Evolutionary conservation across 169 alveolate genomes (phyloP).

Genomic region (Eimeria necatrix): DNA sequence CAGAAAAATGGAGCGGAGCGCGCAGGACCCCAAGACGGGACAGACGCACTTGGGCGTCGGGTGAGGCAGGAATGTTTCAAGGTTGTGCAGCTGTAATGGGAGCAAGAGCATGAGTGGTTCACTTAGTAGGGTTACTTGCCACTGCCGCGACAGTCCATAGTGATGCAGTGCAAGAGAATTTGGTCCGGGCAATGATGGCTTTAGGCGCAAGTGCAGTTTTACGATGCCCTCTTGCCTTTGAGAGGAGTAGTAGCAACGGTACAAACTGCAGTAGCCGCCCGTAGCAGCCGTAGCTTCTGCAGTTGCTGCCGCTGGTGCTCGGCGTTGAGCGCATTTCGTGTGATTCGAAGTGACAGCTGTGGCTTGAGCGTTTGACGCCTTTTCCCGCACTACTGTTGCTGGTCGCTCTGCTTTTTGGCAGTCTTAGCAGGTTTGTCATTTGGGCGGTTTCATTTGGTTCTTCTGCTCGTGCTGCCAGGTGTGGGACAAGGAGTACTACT

Average conservation of each 20-base stretch:
- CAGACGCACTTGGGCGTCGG: slow-evolving; percentile 53
- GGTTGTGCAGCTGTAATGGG: neutral
- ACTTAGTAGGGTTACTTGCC: neutral
- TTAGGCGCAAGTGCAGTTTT: neutral
- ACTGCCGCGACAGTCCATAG: neutral
- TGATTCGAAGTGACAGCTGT: neutral
- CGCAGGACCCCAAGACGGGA: slow-evolving; percentile 57
- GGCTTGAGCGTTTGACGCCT: neutral
- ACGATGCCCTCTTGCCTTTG: no score
- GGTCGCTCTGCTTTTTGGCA: neutral
- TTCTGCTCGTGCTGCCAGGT: slow-evolving; percentile 60
- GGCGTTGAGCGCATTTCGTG: no score
- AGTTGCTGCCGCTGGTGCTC: neutral
- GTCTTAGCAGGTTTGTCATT: neutral
- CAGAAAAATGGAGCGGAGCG: slow-evolving; percentile 16
- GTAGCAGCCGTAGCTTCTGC: neutral
- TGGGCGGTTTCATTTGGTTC: neutral
- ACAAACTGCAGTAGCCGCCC: no score
- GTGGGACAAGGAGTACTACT: slow-evolving; percentile 80
- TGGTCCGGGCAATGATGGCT: neutral
- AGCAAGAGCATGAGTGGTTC: neutral
- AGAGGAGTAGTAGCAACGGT: no score
- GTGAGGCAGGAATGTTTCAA: neutral
- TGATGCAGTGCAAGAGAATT: neutral
- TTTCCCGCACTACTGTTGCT: neutral